Evolutionary conservation across 1,284 basidiomycete species (phyloP), one percentile per base, ranked within the genome.

Genomic region (Vanrija sp.): DNA sequence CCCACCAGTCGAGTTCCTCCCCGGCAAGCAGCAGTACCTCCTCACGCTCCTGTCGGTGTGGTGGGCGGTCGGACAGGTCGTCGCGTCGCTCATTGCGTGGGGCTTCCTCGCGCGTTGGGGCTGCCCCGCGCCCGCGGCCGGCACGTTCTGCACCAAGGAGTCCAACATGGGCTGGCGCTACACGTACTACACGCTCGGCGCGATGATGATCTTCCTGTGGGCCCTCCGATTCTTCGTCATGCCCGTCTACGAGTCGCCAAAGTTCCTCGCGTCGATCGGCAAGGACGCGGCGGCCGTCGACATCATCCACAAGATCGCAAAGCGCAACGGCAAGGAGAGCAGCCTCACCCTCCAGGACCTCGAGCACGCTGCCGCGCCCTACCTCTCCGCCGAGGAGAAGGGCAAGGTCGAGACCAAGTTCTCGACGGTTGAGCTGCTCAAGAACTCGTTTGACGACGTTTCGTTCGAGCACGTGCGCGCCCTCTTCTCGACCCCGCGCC

Each of bases 161-260:
- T 66, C 77, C 49, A 85, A 85, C 66, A 79, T 79, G 75, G 83
- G 83, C 20, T 85, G 83, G 83, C 76, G 84, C 64, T 85, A 84
- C 70, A 80, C 81, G 24, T 76, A 81, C 80, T 84, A 70, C 54
- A 45, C 56, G 43, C 77, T 79, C 35, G 82, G 81, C n/a, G 70
- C 68, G 15, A 54, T 82, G 54, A 81, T 80, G 4, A 67, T 82
- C 38, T 23, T 79, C 36, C 60, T 67, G 31, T 77, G 69, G 65
- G 51, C 60, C 16, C 54, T 69, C 22, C 67, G 76, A 16, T 58
- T 64, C 57, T 59, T 68, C 43, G 45, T 76, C 39, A 71, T 75
- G 43, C 77, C 76, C 45, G 73, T 85, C 19, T 78, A 81, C 55
- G 84, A 85, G 65, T 83, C 82, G 14, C 80, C 84, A 22, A 85